Conservation (phyloP, 192 early-diverging fungal genomes). For the Coemansia sp. region DNA sequence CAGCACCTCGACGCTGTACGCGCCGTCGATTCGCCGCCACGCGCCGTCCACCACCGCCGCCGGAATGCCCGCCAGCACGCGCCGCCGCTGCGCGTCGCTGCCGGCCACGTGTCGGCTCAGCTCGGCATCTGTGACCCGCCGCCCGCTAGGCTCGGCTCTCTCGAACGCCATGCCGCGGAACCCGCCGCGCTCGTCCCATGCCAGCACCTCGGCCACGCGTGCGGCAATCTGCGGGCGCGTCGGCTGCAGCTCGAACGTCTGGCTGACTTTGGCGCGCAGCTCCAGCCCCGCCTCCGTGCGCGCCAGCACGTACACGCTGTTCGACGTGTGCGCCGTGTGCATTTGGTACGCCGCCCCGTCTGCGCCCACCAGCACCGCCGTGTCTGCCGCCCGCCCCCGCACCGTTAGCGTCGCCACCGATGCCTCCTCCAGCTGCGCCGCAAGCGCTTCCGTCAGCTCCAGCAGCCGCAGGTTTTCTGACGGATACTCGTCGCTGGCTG, state of each 20-base stretch:
- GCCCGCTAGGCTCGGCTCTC: not conserved
- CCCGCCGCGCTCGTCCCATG: slow-evolving; percentile 29
- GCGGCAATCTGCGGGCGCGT: slow-evolving; percentile 30
- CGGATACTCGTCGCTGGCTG: slow-evolving; percentile 41
- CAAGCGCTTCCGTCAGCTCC: slow-evolving; percentile 34
- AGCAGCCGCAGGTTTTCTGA: slow-evolving; percentile 28
- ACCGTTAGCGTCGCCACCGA: slow-evolving; percentile 11
- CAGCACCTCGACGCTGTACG: slow-evolving; percentile 37
- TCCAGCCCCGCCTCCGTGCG: slow-evolving; percentile 1
- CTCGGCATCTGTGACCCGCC: slow-evolving; percentile 11
- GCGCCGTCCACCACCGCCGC: slow-evolving; percentile 26
- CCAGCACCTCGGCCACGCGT: slow-evolving; percentile 30
- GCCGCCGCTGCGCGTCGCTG: slow-evolving; percentile 8
- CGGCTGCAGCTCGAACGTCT: slow-evolving; percentile 43
- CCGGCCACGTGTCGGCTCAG: slow-evolving; percentile 26
- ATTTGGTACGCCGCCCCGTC: slow-evolving; percentile 28
- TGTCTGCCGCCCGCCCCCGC: slow-evolving; percentile 30
- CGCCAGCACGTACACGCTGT: slow-evolving; percentile 38
- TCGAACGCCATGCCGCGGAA: slow-evolving; percentile 47
- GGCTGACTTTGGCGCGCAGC: slow-evolving; percentile 35
- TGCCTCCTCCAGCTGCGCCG: slow-evolving; percentile 25
- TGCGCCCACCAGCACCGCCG: slow-evolving; percentile 23
- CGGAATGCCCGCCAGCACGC: slow-evolving; percentile 33
- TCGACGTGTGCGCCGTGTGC: slow-evolving; percentile 46
- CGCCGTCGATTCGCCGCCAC: slow-evolving; percentile 33